Base-by-base conservation (phyloP, 2,329 filamentous ascomycete species). In the Myriosclerotinia scirpicola region DNA sequence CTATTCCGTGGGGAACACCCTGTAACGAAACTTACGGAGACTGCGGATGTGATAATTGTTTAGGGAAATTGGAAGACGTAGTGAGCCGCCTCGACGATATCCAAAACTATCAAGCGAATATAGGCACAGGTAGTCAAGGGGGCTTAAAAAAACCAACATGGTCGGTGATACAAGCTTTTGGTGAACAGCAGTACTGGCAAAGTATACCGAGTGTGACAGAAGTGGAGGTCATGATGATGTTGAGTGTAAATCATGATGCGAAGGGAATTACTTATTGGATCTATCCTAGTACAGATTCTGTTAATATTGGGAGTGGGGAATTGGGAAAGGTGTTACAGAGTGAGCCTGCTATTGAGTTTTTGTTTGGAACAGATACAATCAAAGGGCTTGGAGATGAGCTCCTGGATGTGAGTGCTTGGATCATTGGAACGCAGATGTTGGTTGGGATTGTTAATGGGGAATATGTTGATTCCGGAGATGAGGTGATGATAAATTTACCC, bases 1-100 rank as follows among this genome's bases (percentile, higher is more conserved):
- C 78, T 0, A 75, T 74, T 1, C 76, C 76, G 5, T 84, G 81
- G 72, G 73, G 78, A 66, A 84, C 81, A 0, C 73, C 75, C 1
- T 83, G 81, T 70, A 84, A 85, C 70, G 69, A 73, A 2, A 84
- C 82, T 0, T 84, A 85, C 69, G 83, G 82, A 60, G 80, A 80
- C 72, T 84, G 82, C 69, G 83, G 82, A 11, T 84, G 83, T 70
- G 83, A 84, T 66, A 79, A 83, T 71, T 74, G 73, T 52, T 68
- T 77, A 2, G 80, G 79, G 14, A 70, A 74, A 1, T 76, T 84
- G 26, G 73, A 76, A 20, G 82, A 84, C 70, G 78, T 84, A 22
- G 75, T 79, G 0, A 73, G 73, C 9, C 79, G 82, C 1, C 72
- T 83, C 1, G 80, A 83, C 59, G 71, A 74, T 1, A 79, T 80